Evolutionary conservation across 2,329 filamentous ascomycete genomes (phyloP).

Genomic region (Verticillium longisporum): DNA sequence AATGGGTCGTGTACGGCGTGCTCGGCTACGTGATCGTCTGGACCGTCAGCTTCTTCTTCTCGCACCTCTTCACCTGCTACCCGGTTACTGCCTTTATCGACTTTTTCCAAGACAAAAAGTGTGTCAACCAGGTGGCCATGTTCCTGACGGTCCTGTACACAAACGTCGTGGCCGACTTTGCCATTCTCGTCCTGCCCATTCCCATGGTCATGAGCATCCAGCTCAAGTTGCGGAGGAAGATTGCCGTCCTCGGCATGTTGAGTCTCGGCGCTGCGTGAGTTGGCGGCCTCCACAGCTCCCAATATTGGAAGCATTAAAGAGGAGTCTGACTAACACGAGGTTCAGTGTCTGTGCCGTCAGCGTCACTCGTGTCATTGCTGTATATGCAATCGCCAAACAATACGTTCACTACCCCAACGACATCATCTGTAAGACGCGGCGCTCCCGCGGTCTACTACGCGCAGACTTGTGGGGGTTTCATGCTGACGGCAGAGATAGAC

Average conservation of each 20-base stretch:
- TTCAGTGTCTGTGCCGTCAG: conserved; percentile 8
- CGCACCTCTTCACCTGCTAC: conserved; percentile 18
- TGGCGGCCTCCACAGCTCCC: not conserved
- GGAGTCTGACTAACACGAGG: not conserved
- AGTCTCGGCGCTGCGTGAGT: conserved; percentile 17
- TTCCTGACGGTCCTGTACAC: conserved; percentile 15
- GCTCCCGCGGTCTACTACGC: no score
- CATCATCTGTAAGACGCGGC: conserved; percentile 15
- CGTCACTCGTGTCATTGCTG: conserved; percentile 13
- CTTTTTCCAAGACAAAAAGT: conserved; percentile 16
- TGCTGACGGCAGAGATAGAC: conserved; percentile 6
- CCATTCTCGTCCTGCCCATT: conserved; percentile 18
- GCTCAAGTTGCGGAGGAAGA: conserved; percentile 14
- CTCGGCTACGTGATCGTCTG: conserved; percentile 15
- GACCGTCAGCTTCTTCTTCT: conserved; percentile 18
- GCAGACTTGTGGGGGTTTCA: not conserved
- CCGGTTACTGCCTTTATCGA: conserved; percentile 17
- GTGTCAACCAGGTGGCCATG: conserved; percentile 13
- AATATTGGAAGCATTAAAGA: not conserved
- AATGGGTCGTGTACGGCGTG: conserved; percentile 17
- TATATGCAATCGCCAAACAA: conserved; percentile 13
- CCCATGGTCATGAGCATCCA: conserved; percentile 17
- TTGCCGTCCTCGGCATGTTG: conserved; percentile 18
- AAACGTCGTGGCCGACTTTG: conserved; percentile 16
- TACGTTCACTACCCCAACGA: conserved; percentile 15